These are phyloP conservation scores for Apiospora aurea DNA, from an alignment of 2,329 filamentous ascomycete genomes.

Conservation along the genomic window DNA sequence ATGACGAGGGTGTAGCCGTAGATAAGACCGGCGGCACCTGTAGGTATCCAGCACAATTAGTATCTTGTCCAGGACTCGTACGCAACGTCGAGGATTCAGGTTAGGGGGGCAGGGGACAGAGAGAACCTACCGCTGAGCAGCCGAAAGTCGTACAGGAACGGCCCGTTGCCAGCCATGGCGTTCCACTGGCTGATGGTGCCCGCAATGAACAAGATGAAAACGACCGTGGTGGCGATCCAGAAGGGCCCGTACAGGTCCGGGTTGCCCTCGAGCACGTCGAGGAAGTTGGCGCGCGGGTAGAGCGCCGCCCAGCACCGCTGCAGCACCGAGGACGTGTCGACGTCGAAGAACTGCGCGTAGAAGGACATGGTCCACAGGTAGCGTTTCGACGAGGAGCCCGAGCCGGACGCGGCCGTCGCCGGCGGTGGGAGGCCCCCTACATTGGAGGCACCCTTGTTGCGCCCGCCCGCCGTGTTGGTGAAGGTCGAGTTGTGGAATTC, in stretches of 20 bases:
- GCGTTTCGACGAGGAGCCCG: slow-evolving; percentile 68
- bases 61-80: slow-evolving; percentile 18
- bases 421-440: slow-evolving; percentile 61
- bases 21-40: slow-evolving; percentile 85
- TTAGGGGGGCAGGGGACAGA: neutral
- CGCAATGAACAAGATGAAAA: slow-evolving; percentile 92
- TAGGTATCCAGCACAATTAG: neutral
- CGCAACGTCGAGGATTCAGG: slow-evolving; percentile 10
- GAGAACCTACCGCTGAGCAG: slow-evolving; percentile 76
- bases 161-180: slow-evolving; percentile 68
- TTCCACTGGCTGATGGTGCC: slow-evolving; percentile 95
- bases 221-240: slow-evolving; percentile 98
- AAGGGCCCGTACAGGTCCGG: slow-evolving; percentile 96
- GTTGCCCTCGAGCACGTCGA: slow-evolving; percentile 96
- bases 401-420: slow-evolving; percentile 55
- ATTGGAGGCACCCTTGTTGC: slow-evolving; percentile 56
- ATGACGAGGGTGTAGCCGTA: slow-evolving; percentile 95
- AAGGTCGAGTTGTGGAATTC: slow-evolving; percentile 97
- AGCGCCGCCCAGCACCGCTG: slow-evolving; percentile 87
- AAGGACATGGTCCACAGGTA: slow-evolving; percentile 92
- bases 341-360: slow-evolving; percentile 98
- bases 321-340: slow-evolving; percentile 90
- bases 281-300: slow-evolving; percentile 91
- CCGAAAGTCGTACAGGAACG: slow-evolving; percentile 91
- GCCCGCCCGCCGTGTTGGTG: slow-evolving; percentile 58